Conservation (phyloP, 2,329 filamentous ascomycete genomes). For the Apiospora saccharicola region DNA sequence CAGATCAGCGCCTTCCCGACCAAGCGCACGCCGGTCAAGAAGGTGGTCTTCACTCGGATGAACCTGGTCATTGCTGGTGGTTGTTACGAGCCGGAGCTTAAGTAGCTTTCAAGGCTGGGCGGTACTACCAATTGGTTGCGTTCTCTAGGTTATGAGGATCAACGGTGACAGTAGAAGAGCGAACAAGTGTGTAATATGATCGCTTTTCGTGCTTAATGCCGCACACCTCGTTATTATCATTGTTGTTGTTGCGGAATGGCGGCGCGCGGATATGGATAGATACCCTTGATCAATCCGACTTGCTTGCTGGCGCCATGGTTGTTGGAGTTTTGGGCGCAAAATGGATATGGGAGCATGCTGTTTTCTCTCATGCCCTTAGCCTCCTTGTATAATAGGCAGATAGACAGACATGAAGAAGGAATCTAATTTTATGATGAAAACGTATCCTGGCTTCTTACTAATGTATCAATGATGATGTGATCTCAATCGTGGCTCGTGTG, state of each 20-base stretch:
- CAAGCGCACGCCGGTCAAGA: constrained; percentile 94
- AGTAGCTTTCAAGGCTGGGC: constrained; percentile 33
- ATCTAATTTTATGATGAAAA: neutral
- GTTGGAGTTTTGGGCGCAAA: neutral
- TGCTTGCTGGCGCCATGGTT: neutral
- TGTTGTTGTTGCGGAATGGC: neutral
- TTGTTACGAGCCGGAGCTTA: constrained; percentile 64
- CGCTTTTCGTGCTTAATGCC: neutral
- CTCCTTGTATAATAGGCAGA: neutral
- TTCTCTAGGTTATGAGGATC: neutral
- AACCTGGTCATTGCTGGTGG: constrained; percentile 90
- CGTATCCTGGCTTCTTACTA: no score
- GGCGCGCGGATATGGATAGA: constrained; percentile 6
- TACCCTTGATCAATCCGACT: constrained; percentile 3
- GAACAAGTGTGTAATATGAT: neutral
- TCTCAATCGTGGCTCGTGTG: neutral
- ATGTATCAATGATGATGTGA: no score
- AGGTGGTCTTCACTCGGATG: constrained; percentile 93
- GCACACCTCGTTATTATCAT: neutral
- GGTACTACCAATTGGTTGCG: neutral
- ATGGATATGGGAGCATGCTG: neutral
- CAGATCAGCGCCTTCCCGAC: constrained; percentile 95
- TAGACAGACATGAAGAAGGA: neutral
- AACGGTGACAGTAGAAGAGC: neutral
- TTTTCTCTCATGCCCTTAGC: neutral